Evolutionary conservation across 805 yeast species (phyloP).

Genomic region (Teunomyces panamensis): DNA sequence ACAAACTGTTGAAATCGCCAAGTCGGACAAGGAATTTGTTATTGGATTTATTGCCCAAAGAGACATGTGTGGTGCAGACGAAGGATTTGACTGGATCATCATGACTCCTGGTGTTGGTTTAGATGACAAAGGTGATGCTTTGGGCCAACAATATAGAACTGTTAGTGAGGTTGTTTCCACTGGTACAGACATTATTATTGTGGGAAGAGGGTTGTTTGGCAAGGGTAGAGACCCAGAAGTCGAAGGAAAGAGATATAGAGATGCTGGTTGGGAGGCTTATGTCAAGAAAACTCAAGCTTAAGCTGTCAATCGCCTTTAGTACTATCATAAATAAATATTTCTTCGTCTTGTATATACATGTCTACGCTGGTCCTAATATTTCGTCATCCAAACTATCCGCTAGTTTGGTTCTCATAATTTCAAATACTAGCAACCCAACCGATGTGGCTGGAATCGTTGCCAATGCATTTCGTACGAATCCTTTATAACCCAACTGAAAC

Average conservation of each 20-base stretch:
- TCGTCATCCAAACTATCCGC: constrained; percentile 30
- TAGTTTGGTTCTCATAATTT: constrained; percentile 61
- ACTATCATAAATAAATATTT: background rate
- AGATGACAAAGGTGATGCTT: constrained; percentile 91
- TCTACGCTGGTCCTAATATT: constrained; percentile 1
- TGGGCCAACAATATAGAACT: constrained; percentile 96
- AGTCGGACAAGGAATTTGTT: constrained; percentile 81
- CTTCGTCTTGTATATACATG: background rate
- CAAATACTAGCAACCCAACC: constrained; percentile 80
- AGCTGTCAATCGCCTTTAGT: background rate
- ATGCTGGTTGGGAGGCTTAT: constrained; percentile 96
- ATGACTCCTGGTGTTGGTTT: constrained; percentile 99
- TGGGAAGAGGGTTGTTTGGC: constrained; percentile 96
- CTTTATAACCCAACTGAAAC: constrained; percentile 71
- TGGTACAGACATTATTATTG: constrained; percentile 95
- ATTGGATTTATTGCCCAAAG: constrained; percentile 96
- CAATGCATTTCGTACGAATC: constrained; percentile 68
- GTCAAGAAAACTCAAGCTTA: constrained; percentile 29
- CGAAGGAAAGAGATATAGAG: constrained; percentile 85
- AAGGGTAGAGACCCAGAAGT: constrained; percentile 87
- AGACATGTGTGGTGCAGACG: constrained; percentile 78
- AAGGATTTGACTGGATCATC: constrained; percentile 90
- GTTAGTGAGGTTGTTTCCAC: constrained; percentile 78
- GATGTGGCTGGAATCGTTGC: constrained; percentile 86
- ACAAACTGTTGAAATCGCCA: constrained; percentile 82